Percentiles rank a stretch among this genome's conserved stretches.
Conservation (phyloP, 371 early-diverging fungal species). For the Lichtheimia hyalospora region DNA sequence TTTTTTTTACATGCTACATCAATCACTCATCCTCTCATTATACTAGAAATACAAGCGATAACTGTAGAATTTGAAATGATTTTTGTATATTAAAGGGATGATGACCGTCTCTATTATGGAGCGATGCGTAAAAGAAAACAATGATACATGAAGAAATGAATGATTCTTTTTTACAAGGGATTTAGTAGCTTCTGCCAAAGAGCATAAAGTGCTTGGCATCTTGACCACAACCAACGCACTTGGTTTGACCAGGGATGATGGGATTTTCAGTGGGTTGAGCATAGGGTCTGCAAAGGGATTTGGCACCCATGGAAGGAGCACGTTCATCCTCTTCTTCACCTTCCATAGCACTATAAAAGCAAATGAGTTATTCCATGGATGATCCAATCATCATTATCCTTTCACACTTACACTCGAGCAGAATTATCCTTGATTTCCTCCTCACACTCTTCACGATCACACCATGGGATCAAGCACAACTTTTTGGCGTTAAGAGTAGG, state of each 20-base stretch:
- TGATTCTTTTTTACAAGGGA: neutral
- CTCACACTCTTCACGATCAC: slow-evolving; percentile 93
- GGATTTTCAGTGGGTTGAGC: slow-evolving; percentile 82
- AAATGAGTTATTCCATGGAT: too few species aligned
- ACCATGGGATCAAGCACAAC: slow-evolving; percentile 96
- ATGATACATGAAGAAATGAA: neutral
- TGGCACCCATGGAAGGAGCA: slow-evolving; percentile 99
- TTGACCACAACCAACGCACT: slow-evolving; percentile 84
- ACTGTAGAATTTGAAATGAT: neutral
- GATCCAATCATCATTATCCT: too few species aligned
- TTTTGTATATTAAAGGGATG: slow-evolving; percentile 6
- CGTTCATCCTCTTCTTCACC: slow-evolving; percentile 90
- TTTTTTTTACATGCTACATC: neutral
- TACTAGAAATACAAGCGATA: slow-evolving; percentile 17
- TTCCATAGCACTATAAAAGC: slow-evolving; percentile 36
- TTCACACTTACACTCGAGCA: slow-evolving; percentile 60
- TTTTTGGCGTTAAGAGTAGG: slow-evolving; percentile 89
- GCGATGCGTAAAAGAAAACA: neutral
- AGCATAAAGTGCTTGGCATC: slow-evolving; percentile 83
- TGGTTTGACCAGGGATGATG: slow-evolving; percentile 73
- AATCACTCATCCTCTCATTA: neutral
- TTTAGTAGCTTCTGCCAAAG: slow-evolving; percentile 93
- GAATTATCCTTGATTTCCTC: slow-evolving; percentile 95
- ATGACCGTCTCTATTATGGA: neutral
- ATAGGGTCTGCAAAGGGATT: slow-evolving; percentile 99